Conservation (phyloP, 768 basidiomycete species). For the Russula sp. region DNA sequence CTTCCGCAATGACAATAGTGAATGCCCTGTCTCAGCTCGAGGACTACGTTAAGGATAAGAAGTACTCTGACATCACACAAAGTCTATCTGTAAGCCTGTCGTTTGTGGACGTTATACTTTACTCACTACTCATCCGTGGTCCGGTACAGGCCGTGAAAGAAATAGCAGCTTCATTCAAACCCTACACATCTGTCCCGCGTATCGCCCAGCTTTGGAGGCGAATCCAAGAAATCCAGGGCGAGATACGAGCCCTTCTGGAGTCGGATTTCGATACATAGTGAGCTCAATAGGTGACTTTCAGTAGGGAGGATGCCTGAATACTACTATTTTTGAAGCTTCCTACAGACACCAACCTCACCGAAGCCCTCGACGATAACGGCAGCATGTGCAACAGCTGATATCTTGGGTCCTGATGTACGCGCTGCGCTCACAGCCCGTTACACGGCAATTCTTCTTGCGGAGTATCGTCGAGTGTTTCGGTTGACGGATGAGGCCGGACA, state of each 20-base stretch:
- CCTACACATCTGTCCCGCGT: conserved; percentile 66
- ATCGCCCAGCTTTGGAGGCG: conserved; percentile 74
- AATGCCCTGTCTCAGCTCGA: conserved; percentile 79
- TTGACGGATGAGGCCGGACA: conserved; percentile 93
- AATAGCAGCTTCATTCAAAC: conserved; percentile 71
- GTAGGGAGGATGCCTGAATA: neutral
- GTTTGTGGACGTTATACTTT: neutral
- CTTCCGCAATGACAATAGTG: conserved; percentile 38
- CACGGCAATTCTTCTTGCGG: conserved; percentile 82
- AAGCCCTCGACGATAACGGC: conserved; percentile 63
- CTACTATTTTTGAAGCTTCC: conserved; percentile 45
- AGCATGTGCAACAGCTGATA: conserved; percentile 85
- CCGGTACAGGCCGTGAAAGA: conserved; percentile 73
- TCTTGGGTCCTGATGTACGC: conserved; percentile 79
- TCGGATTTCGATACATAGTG: conserved; percentile 90
- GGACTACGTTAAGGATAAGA: conserved; percentile 65
- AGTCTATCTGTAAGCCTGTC: conserved; percentile 60
- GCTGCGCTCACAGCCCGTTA: conserved; percentile 81
- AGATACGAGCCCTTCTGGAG: conserved; percentile 73
- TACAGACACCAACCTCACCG: conserved; percentile 53
- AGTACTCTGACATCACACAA: conserved; percentile 78
- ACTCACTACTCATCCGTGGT: conserved; percentile 3
- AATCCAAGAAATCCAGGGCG: conserved; percentile 77
- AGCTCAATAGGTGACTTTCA: conserved; percentile 28
- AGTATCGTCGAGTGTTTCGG: conserved; percentile 93